Percentiles rank a stretch among this genome's conserved stretches.
phyloP scores from a whole-genome alignment of 805 yeast genomes.

The Kodamaea sagamina region DNA sequence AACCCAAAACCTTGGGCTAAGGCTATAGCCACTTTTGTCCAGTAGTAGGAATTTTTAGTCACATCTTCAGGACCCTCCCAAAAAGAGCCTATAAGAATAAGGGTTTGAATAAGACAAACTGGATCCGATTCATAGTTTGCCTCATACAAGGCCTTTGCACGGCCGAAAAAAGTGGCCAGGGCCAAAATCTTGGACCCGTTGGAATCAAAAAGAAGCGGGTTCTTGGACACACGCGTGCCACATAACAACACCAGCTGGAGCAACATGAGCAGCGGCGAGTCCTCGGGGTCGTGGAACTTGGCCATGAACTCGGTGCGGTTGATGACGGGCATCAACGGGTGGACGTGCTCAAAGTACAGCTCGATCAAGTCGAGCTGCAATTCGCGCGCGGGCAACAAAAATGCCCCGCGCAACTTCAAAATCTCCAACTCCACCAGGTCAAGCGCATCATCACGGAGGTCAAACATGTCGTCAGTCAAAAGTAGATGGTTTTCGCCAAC shows the following conservation, averaged over 20 bases:
- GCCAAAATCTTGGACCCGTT: constrained; percentile 57
- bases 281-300: constrained; percentile 53
- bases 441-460: constrained; percentile 32
- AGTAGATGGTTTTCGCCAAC: constrained; percentile 51
- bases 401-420: constrained; percentile 67
- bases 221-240: constrained; percentile 62
- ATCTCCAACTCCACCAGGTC: constrained; percentile 68
- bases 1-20: constrained; percentile 77
- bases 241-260: constrained; percentile 67
- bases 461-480: constrained; percentile 44
- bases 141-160: constrained; percentile 77
- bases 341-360: constrained; percentile 61
- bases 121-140: constrained; percentile 69
- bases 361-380: constrained; percentile 62
- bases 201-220: constrained; percentile 52
- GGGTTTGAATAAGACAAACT: constrained; percentile 59
- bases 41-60: constrained; percentile 63
- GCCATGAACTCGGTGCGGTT: constrained; percentile 63
- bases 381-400: constrained; percentile 61
- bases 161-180: constrained; percentile 53
- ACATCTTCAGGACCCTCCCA: constrained; percentile 77
- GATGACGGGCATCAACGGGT: constrained; percentile 69
- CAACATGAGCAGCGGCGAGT: constrained; percentile 65
- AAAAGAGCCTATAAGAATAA: constrained; percentile 62
- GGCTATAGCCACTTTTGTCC: constrained; percentile 69